A percentile compares a stretch with the other conserved stretches of the same genome.
Evolutionary conservation across 805 yeast genomes (phyloP).

Genomic region (Starmerella powellii): DNA sequence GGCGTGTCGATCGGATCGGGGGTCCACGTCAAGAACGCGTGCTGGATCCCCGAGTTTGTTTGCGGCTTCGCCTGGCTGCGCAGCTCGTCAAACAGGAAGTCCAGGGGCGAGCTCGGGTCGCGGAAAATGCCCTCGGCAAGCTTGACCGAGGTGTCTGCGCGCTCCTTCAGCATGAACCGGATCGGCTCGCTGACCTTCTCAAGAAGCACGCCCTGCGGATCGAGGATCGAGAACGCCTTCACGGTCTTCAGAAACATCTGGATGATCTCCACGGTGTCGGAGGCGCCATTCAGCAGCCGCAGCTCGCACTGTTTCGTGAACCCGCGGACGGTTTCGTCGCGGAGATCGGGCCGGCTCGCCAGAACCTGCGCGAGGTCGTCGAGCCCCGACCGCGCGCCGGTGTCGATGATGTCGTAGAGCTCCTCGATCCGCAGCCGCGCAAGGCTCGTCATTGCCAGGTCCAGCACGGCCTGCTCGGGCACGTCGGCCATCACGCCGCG

Average conservation of each 20-base stretch:
- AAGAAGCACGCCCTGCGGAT: slow-evolving; percentile 72
- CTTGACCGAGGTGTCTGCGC: slow-evolving; percentile 59
- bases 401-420: slow-evolving; percentile 44
- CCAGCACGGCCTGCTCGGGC: background rate
- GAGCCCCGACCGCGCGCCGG: slow-evolving; percentile 45
- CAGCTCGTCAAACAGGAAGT: slow-evolving; percentile 47
- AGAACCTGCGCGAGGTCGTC: slow-evolving; percentile 47
- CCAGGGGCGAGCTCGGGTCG: slow-evolving; percentile 33
- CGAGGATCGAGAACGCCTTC: slow-evolving; percentile 59
- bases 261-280: slow-evolving; percentile 62
- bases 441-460: slow-evolving; percentile 11
- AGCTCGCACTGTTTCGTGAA: slow-evolving; percentile 38
- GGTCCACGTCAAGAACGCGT: slow-evolving; percentile 39
- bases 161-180: slow-evolving; percentile 52
- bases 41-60: slow-evolving; percentile 28
- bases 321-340: slow-evolving; percentile 39
- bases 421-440: slow-evolving; percentile 42
- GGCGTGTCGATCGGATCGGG: slow-evolving; percentile 87
- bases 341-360: slow-evolving; percentile 34
- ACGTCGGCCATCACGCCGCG: slow-evolving; percentile 4
- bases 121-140: slow-evolving; percentile 61
- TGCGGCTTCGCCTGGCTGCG: slow-evolving; percentile 9
- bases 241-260: slow-evolving; percentile 59
- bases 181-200: slow-evolving; percentile 72
- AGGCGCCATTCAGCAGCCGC: slow-evolving; percentile 62